Evolutionary conservation across 768 basidiomycete genomes (phyloP).

Genomic region (Boletellus sp.): DNA sequence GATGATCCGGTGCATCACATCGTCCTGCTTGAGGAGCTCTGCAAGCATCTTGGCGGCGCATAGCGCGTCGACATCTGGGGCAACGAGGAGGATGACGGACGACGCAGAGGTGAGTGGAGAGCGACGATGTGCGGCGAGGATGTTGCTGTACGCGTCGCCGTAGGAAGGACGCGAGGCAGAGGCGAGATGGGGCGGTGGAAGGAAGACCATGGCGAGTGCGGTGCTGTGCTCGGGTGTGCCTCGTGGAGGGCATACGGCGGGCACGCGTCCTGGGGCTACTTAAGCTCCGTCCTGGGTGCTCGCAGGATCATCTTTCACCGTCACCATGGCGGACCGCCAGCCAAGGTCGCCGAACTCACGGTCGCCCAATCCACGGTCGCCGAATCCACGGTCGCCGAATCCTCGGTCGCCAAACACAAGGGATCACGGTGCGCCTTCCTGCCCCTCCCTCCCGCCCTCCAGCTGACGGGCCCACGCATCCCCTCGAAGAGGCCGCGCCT

Average conservation of each 20-base stretch:
- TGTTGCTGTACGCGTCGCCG: constrained; percentile 65
- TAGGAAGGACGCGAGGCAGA: constrained; percentile 60
- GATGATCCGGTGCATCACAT: constrained; percentile 84
- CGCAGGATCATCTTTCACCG: constrained; percentile 16
- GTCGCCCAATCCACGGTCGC: constrained; percentile 24
- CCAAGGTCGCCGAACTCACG: constrained; percentile 55
- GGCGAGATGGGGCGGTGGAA: constrained; percentile 69
- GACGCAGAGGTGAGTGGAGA: constrained; percentile 76
- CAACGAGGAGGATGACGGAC: constrained; percentile 80
- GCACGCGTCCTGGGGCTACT: constrained; percentile 30
- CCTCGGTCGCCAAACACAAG: constrained; percentile 51
- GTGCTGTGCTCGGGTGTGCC: constrained; percentile 9
- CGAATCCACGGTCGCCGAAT: neutral
- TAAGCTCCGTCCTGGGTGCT: constrained; percentile 18
- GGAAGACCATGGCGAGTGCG: constrained; percentile 50
- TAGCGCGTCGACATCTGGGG: constrained; percentile 88
- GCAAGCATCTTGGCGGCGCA: constrained; percentile 90
- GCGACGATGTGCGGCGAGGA: constrained; percentile 67
- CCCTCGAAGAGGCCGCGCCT: constrained; percentile 55
- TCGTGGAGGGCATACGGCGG: constrained; percentile 26
- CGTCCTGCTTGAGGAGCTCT: constrained; percentile 88
- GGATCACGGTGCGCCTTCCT: constrained; percentile 46
- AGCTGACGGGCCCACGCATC: constrained; percentile 4
- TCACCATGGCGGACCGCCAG: constrained; percentile 53
- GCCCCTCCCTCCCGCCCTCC: neutral